Base-by-base conservation (phyloP, 2,329 filamentous ascomycete species). In the Stagonosporopsis rhizophila region DNA sequence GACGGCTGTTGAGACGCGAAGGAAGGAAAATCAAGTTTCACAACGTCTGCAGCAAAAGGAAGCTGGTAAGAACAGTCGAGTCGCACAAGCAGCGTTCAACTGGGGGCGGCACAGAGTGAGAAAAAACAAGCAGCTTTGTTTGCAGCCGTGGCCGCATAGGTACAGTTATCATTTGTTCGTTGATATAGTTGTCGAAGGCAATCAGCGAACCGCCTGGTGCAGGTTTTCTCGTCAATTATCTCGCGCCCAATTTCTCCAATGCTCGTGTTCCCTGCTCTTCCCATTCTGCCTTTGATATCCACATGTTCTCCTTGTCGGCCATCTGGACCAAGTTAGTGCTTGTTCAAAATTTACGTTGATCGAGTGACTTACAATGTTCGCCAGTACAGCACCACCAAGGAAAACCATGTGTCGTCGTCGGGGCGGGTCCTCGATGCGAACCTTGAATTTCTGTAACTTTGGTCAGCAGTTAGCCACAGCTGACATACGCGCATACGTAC, bases 391-490 rank as follows among this genome's bases (percentile, higher is more conserved):
- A 68, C 95, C 95, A 56, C 95, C 95, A 52, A 99, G 80, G 84
- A 99, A 98, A n/a, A 99, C 95, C 93, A 99, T 98, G 82, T 99
- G 95, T 78, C 94, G 86, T 81, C 95, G 87, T 79, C 95, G 86
- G 30, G 95, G 95, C 47, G 95, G 95, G 77, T 99, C 95, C 78
- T 99, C 95, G 82, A 99, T 98, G 77, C 95, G 87, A 65, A 99
- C 94, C 86, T 98, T 99, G 85, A 99, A 99, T 87, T 98, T 99
- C 87, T 87, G 67, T 44, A 17, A 6, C 38, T 20, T 2, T 19
- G 48, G 53, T 77, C 51, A 77, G 69, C 40, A 34, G 19, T 34
- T 32, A 35, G 38, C 41, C 44, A 25, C 32, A 28, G 41, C 12
- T 39, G 34, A 23, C 6, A 35, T 34, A 69, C 15, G 49, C 44